phyloP scores from a whole-genome alignment of 805 yeast genomes.

The Yarrowia sp. region DNA sequence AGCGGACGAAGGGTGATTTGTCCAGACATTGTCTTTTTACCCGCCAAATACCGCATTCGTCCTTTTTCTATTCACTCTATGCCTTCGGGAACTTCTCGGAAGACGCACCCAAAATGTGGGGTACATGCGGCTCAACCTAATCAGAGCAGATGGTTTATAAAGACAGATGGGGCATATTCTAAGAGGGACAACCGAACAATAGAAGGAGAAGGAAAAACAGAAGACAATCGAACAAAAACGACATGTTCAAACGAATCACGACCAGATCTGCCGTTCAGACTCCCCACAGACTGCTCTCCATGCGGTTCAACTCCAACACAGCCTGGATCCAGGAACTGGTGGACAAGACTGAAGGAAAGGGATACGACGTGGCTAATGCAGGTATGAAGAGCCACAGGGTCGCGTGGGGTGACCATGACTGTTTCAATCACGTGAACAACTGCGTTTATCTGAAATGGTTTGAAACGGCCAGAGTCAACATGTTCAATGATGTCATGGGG shows the following conservation, averaged over 20 bases:
- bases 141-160: neutral
- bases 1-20: no score
- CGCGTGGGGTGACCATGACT: constrained; percentile 48
- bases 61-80: neutral
- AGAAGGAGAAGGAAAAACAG: no score
- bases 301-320: constrained; percentile 12
- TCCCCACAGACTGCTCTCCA: no score
- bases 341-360: constrained; percentile 44
- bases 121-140: constrained; percentile 24
- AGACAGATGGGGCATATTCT: no score
- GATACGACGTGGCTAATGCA: constrained; percentile 42
- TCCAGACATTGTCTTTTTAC: no score
- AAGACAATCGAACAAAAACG: neutral
- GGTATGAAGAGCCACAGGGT: constrained; percentile 44
- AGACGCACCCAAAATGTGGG: constrained; percentile 13
- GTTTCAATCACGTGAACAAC: constrained; percentile 49
- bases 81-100: constrained; percentile 26
- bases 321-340: constrained; percentile 45
- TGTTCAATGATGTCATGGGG: constrained; percentile 41
- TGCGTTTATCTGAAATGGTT: constrained; percentile 49
- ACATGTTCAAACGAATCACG: constrained; percentile 4
- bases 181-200: no score
- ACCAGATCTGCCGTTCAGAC: neutral
- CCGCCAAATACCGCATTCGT: neutral
- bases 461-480: constrained; percentile 48